phyloP scores from a whole-genome alignment of 164 flowering plant genomes.

The Tetrastigma voinierianum region DNA sequence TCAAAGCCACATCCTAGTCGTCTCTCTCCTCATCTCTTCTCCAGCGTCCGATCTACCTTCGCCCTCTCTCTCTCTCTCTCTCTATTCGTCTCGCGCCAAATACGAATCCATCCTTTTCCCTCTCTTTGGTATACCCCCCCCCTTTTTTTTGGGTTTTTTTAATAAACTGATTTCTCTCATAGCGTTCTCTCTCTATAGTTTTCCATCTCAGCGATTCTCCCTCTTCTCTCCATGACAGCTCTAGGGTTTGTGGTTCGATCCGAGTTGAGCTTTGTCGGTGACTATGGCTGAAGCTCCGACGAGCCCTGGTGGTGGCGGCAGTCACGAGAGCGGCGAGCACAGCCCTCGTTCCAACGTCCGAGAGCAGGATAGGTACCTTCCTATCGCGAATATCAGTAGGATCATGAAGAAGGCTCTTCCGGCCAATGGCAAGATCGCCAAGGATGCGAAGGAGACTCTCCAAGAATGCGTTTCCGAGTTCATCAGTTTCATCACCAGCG shows the following conservation, averaged over 20 bases:
- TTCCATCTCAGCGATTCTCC: no score
- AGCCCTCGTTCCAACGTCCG: conserved; percentile 33
- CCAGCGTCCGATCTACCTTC: conserved; percentile 37
- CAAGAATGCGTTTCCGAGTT: conserved; percentile 25
- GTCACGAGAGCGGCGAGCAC: conserved; percentile 42
- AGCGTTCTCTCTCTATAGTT: no score
- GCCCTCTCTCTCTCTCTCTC: no score
- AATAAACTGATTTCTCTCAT: no score
- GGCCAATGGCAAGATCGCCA: conserved; percentile 44
- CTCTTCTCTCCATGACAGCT: no score
- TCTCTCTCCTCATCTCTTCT: conserved; percentile 28
- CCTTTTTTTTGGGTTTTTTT: no score
- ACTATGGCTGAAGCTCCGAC: conserved; percentile 33
- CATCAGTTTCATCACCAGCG: conserved; percentile 43
- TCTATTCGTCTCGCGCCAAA: neutral
- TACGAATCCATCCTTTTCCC: neutral
- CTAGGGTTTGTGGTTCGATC: conserved; percentile 10
- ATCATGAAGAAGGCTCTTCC: conserved; percentile 46
- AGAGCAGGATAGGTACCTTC: conserved; percentile 45
- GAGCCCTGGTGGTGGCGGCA: conserved; percentile 36
- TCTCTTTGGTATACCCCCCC: neutral
- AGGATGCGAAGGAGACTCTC: conserved; percentile 46
- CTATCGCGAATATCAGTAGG: conserved; percentile 19
- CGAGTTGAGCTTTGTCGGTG: neutral
- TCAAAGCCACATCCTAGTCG: conserved; percentile 19